Percentiles rank a stretch among this genome's conserved stretches.
phyloP scores from a whole-genome alignment of 164 flowering plant species.

The Platanus orientalis region DNA sequence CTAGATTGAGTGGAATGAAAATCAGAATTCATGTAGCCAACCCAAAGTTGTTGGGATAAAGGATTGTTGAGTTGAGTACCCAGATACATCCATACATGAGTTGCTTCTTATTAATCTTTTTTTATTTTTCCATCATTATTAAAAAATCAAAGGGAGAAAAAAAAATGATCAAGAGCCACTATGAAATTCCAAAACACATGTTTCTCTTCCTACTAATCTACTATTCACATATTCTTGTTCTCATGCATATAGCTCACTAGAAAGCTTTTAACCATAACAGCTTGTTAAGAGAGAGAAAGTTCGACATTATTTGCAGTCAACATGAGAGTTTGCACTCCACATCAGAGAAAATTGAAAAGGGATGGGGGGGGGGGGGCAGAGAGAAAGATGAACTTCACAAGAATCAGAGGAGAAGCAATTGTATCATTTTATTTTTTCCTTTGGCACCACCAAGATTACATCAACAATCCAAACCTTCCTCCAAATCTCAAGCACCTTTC shows the following conservation, averaged over 20 bases:
- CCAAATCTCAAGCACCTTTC: slow-evolving; percentile 51
- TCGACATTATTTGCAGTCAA: slow-evolving; percentile 23
- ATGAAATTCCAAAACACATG: too few relatives aligned
- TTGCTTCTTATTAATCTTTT: too few relatives aligned
- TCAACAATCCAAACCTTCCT: slow-evolving; percentile 15
- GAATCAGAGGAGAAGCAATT: too few relatives aligned
- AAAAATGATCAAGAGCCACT: too few relatives aligned
- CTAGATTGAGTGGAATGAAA: too few relatives aligned
- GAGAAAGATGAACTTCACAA: not conserved
- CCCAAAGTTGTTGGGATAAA: too few relatives aligned
- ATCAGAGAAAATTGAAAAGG: slow-evolving; percentile 19
- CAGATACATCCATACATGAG: too few relatives aligned
- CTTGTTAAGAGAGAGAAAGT: slow-evolving; percentile 3
- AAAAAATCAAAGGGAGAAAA: too few relatives aligned
- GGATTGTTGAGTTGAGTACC: too few relatives aligned
- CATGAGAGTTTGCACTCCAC: slow-evolving; percentile 18
- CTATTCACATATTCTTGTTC: not conserved
- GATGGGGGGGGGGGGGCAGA: too few relatives aligned
- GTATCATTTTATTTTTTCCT: slow-evolving; percentile 12
- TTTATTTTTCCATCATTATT: too few relatives aligned
- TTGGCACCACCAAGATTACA: slow-evolving; percentile 12
- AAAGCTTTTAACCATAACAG: slow-evolving; percentile 3
- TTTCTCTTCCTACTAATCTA: not conserved
- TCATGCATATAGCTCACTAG: not conserved
- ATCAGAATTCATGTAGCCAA: too few relatives aligned